Percentiles rank a stretch among this genome's conserved stretches.
Conservation (phyloP, 331 rosid species). For the Pyracantha coccinea region DNA sequence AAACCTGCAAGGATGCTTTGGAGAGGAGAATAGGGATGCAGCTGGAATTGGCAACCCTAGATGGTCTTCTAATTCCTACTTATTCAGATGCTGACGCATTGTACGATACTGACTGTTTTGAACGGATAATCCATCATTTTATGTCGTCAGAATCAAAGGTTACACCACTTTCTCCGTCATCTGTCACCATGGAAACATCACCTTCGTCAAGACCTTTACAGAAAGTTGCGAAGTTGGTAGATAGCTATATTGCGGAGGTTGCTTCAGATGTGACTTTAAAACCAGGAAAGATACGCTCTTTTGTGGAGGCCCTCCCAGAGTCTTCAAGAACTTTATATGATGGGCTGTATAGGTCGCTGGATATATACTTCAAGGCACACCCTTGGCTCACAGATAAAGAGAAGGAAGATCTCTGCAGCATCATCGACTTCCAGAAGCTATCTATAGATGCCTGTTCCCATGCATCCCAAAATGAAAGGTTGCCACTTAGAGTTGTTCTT, state of each 20-base stretch:
- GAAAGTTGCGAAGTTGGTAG: constrained; percentile 73
- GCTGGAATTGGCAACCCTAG: constrained; percentile 82
- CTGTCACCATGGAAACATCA: constrained; percentile 42
- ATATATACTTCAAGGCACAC: constrained; percentile 91
- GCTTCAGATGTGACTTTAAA: constrained; percentile 86
- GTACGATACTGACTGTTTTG: constrained; percentile 67
- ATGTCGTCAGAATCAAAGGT: constrained; percentile 37
- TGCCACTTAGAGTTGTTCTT: constrained; percentile 88
- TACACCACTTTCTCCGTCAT: constrained; percentile 66
- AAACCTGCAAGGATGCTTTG: constrained; percentile 54
- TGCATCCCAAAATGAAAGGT: constrained; percentile 83
- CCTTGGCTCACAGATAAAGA: constrained; percentile 69
- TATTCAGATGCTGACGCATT: constrained; percentile 78
- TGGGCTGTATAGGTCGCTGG: constrained; percentile 82
- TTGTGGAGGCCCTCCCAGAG: constrained; percentile 65
- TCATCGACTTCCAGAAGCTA: constrained; percentile 73
- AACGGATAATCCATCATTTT: constrained; percentile 57
- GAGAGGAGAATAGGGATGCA: constrained; percentile 90
- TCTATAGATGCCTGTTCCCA: constrained; percentile 96
- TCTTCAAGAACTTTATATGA: constrained; percentile 78
- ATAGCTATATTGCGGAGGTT: constrained; percentile 79
- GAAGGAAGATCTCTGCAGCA: constrained; percentile 80
- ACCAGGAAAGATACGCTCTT: constrained; percentile 51
- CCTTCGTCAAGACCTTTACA: constrained; percentile 45
- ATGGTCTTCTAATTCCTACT: constrained; percentile 73